Percentiles rank a stretch among this genome's conserved stretches.
These are phyloP conservation scores for Populus deltoides DNA, from an alignment of 345 rosid species.

Conservation along the genomic window DNA sequence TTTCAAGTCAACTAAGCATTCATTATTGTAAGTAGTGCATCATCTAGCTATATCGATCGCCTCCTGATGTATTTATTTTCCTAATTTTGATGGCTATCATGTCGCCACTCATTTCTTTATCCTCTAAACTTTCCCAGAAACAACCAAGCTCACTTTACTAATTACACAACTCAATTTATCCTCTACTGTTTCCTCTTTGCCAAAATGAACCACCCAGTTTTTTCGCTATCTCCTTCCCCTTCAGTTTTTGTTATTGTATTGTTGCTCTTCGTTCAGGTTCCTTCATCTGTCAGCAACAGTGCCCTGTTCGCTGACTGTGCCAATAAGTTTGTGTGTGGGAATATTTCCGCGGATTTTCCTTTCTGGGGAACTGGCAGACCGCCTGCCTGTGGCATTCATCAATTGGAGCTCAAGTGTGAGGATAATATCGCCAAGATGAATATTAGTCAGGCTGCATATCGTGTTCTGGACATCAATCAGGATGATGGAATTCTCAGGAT, in stretches of 20 bases:
- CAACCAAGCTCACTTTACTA: neutral
- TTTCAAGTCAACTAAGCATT: neutral
- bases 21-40: neutral
- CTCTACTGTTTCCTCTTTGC: no score
- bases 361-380: slow-evolving; percentile 34
- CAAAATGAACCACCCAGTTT: neutral
- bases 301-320: slow-evolving; percentile 4
- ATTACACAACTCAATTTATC: no score
- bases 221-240: neutral
- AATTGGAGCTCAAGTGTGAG: slow-evolving; percentile 31
- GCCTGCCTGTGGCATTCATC: slow-evolving; percentile 24
- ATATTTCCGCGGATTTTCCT: slow-evolving; percentile 31
- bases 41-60: neutral
- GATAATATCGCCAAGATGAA: neutral
- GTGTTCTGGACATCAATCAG: slow-evolving; percentile 14
- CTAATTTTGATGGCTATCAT: neutral
- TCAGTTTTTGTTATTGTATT: neutral
- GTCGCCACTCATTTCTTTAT: neutral
- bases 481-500: slow-evolving; percentile 18
- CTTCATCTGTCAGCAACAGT: neutral
- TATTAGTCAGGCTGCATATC: slow-evolving; percentile 14
- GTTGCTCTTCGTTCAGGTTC: neutral
- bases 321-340: slow-evolving; percentile 28
- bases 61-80: neutral
- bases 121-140: neutral